Conservation (phyloP, 371 early-diverging fungal genomes). For the Dinochytrium kinnereticum region DNA sequence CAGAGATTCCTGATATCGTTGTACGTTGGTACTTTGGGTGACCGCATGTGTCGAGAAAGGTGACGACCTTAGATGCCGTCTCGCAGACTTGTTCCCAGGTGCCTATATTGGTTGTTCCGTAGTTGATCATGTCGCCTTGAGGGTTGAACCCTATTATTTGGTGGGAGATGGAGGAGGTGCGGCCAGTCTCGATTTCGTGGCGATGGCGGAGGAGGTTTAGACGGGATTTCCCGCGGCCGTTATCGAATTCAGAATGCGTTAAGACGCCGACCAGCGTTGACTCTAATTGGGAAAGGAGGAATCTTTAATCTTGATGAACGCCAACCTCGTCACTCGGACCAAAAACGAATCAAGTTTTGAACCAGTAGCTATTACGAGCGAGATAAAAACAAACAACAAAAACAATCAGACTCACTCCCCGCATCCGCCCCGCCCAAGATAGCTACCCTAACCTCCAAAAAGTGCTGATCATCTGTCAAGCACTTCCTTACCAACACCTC, state of each 20-base stretch:
- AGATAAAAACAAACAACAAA: not conserved
- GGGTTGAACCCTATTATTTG: constrained; percentile 82
- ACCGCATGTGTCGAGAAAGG: constrained; percentile 58
- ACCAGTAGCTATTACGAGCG: too few species aligned
- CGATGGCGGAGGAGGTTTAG: constrained; percentile 84
- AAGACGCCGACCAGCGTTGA: constrained; percentile 85
- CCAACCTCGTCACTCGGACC: too few species aligned
- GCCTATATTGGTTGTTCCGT: constrained; percentile 41
- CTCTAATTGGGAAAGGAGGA: too few species aligned
- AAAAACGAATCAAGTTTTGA: too few species aligned
- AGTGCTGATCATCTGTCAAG: constrained; percentile 61
- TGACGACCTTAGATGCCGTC: constrained; percentile 49
- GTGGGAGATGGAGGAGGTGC: constrained; percentile 86
- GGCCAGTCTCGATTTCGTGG: constrained; percentile 89
- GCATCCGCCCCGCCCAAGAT: constrained; percentile 82
- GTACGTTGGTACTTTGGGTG: constrained; percentile 60
- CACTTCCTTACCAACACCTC: constrained; percentile 68
- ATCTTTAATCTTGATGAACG: too few species aligned
- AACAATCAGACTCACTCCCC: constrained; percentile 50
- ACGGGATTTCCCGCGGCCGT: constrained; percentile 87
- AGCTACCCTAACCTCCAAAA: constrained; percentile 80
- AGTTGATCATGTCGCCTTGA: constrained; percentile 49
- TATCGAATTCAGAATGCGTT: constrained; percentile 81
- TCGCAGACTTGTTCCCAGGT: constrained; percentile 55
- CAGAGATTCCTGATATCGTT: constrained; percentile 55